A percentile compares a stretch with the other conserved stretches of the same genome.
Conservation (phyloP, 176 grass and related monocot genomes). For the Avena insularis region DNA sequence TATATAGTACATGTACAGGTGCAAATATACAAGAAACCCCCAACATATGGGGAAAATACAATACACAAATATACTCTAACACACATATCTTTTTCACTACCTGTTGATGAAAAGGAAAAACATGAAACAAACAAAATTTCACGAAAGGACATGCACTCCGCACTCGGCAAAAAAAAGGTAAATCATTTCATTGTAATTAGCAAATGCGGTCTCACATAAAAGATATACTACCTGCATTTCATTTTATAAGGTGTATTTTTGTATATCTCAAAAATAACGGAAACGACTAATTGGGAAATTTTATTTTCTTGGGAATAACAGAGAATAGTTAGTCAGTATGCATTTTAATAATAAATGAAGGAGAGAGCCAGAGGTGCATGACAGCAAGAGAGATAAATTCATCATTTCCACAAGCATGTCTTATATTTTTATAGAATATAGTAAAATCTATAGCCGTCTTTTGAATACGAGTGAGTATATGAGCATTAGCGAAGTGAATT, state of each 20-base stretch:
- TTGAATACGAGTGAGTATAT: not conserved
- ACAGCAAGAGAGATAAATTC: not conserved
- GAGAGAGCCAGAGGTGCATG: slow-evolving; percentile 9
- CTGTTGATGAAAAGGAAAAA: slow-evolving; percentile 50
- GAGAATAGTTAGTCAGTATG: not conserved
- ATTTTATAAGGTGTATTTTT: slow-evolving; percentile 1
- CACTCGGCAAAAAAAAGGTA: slow-evolving; percentile 4
- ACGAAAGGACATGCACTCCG: slow-evolving; percentile 1
- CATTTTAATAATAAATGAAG: not conserved
- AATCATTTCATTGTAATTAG: not conserved
- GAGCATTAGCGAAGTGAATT: not conserved
- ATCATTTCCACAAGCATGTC: not conserved
- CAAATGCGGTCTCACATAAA: not conserved
- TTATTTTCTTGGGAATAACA: not conserved
- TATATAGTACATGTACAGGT: too few relatives aligned
- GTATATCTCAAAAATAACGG: not conserved
- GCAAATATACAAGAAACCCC: too few relatives aligned
- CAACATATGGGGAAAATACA: too few relatives aligned
- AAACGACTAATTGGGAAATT: not conserved
- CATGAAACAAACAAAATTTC: not conserved
- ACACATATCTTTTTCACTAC: slow-evolving; percentile 89
- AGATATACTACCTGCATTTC: not conserved
- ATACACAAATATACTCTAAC: too few relatives aligned
- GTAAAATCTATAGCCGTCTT: not conserved
- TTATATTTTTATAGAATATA: not conserved